These are phyloP conservation scores for Sporisorium scitamineum DNA, from an alignment of 1,284 basidiomycete species.

Conservation along the genomic window DNA sequence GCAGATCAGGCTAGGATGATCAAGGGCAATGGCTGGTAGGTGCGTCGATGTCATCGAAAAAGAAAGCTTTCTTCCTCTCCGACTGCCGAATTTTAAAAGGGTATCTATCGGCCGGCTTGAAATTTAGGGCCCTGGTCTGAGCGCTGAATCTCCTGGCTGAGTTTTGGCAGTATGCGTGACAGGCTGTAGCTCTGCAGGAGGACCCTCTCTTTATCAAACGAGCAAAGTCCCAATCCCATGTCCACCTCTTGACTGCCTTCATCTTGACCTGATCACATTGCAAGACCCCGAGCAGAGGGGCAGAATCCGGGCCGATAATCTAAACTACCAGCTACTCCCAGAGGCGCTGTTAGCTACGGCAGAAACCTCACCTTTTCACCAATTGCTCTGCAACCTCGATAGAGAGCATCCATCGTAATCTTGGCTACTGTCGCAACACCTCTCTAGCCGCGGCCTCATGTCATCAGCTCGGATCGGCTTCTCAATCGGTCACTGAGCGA, in stretches of 20 bases:
- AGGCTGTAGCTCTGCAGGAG: slow-evolving; percentile 5
- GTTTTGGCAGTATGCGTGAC: slow-evolving; percentile 7
- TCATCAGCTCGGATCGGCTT: background rate
- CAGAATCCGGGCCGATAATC: too few species aligned
- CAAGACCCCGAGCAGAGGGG: background rate
- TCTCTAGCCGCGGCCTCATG: background rate
- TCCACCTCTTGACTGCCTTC: background rate
- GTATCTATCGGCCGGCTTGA: slow-evolving; percentile 23
- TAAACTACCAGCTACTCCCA: too few species aligned
- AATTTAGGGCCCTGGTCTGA: slow-evolving; percentile 2
- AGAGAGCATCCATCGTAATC: background rate
- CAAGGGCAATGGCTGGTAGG: slow-evolving; percentile 1
- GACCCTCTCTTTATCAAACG: slow-evolving; percentile 18
- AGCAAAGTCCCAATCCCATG: background rate
- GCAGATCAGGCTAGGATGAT: background rate
- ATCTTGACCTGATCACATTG: background rate
- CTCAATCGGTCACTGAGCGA: slow-evolving; percentile 3
- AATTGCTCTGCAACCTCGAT: too few species aligned
- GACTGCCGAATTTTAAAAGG: slow-evolving; percentile 21
- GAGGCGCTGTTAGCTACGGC: too few species aligned
- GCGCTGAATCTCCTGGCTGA: slow-evolving; percentile 9
- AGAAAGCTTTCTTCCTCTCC: slow-evolving; percentile 5
- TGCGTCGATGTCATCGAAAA: slow-evolving; percentile 2
- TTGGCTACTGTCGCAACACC: background rate
- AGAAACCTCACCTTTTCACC: too few species aligned